These are phyloP conservation scores for Cyberlindnera samutprakarnensis DNA, from an alignment of 805 yeast species.

Conservation along the genomic window DNA sequence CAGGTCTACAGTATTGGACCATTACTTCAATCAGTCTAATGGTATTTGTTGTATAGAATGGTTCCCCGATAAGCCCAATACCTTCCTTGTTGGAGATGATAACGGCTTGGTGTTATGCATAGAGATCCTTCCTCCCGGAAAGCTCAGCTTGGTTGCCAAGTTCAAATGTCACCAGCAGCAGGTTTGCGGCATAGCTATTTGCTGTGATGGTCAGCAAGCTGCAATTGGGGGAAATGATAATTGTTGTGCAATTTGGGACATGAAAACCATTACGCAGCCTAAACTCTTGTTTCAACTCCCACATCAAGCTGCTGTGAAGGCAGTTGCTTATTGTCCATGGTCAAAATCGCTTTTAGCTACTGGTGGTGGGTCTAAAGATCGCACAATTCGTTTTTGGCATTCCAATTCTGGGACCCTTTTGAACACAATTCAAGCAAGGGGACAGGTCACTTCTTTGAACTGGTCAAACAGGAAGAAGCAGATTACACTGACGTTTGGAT, in stretches of 20 bases:
- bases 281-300: slow-evolving; percentile 39
- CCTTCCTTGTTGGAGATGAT: slow-evolving; percentile 60
- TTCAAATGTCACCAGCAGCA: slow-evolving; percentile 49
- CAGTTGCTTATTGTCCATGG: slow-evolving; percentile 91
- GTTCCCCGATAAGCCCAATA: slow-evolving; percentile 34
- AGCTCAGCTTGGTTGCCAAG: slow-evolving; percentile 19
- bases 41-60: slow-evolving; percentile 56
- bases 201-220: slow-evolving; percentile 42
- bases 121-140: slow-evolving; percentile 10
- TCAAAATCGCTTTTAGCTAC: slow-evolving; percentile 71
- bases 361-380: slow-evolving; percentile 84
- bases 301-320: slow-evolving; percentile 86
- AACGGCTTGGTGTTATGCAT: slow-evolving; percentile 47
- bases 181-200: slow-evolving; percentile 60
- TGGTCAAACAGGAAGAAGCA: slow-evolving; percentile 68
- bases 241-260: slow-evolving; percentile 71
- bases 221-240: slow-evolving; percentile 88
- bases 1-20: slow-evolving; percentile 5
- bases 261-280: slow-evolving; percentile 35
- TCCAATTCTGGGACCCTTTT: slow-evolving; percentile 68
- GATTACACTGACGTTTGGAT: slow-evolving; percentile 77
- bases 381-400: slow-evolving; percentile 84
- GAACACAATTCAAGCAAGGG: slow-evolving; percentile 45
- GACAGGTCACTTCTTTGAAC: slow-evolving; percentile 71
- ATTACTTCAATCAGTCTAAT: slow-evolving; percentile 23